Evolutionary conservation across 306 rosid species (phyloP).

Genomic region (Comarum palustre): DNA sequence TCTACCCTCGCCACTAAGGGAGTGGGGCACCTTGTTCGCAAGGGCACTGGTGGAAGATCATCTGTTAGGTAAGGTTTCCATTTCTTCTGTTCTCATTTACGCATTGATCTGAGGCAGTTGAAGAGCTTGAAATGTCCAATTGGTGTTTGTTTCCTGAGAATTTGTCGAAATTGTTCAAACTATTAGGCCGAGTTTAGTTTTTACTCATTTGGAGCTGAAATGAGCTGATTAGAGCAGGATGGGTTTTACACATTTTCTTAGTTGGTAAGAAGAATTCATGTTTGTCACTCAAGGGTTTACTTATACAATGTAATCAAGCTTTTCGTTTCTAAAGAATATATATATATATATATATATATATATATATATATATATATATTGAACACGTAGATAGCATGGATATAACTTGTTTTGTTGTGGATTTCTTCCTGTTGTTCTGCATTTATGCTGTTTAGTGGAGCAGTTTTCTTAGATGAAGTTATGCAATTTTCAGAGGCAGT

Average conservation of each 20-base stretch:
- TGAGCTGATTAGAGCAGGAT: not conserved
- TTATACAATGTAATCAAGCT: not conserved
- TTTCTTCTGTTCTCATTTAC: not conserved
- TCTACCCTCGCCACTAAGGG: conserved; percentile 76
- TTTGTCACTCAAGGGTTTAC: not conserved
- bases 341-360: too few relatives aligned
- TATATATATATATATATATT: too few relatives aligned
- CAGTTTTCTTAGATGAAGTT: too few relatives aligned
- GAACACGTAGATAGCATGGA: too few relatives aligned
- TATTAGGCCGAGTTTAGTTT: not conserved
- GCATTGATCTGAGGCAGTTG: conserved; percentile 1
- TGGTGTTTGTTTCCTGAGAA: not conserved
- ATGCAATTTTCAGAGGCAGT: too few relatives aligned
- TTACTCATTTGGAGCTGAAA: not conserved
- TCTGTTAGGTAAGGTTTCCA: conserved; percentile 67
- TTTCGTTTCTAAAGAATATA: too few relatives aligned
- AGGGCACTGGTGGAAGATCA: conserved; percentile 99
- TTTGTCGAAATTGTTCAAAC: conserved; percentile 3
- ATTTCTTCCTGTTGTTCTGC: too few relatives aligned
- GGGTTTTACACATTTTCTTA: not conserved
- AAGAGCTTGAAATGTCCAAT: not conserved
- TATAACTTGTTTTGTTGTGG: too few relatives aligned
- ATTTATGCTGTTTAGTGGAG: too few relatives aligned
- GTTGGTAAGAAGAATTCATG: not conserved
- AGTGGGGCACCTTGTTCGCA: conserved; percentile 80